Percentiles rank a stretch among this genome's conserved stretches.
Evolutionary conservation across 805 yeast species (phyloP).

Genomic region (Candida silvicultrix): DNA sequence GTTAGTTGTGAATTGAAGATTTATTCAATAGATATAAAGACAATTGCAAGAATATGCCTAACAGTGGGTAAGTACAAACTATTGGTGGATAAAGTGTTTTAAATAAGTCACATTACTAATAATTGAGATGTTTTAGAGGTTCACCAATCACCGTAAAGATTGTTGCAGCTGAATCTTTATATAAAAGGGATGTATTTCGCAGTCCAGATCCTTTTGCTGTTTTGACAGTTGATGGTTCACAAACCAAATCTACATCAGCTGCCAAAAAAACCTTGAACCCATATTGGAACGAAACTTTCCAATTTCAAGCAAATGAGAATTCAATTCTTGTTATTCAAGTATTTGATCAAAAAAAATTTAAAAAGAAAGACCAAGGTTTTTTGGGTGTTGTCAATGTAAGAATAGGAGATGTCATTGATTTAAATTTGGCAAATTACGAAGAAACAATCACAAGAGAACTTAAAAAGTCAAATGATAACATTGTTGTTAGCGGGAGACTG

Average conservation of each 20-base stretch:
- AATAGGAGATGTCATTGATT: slow-evolving; percentile 82
- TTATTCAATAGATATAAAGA: too few relatives aligned
- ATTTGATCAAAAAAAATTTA: slow-evolving; percentile 95
- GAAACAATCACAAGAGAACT: slow-evolving; percentile 92
- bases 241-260: slow-evolving; percentile 90
- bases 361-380: slow-evolving; percentile 97
- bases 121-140: slow-evolving; percentile 6
- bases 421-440: slow-evolving; percentile 40
- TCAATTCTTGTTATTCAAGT: slow-evolving; percentile 89
- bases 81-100: too few relatives aligned
- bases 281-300: slow-evolving; percentile 93
- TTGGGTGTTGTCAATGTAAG: slow-evolving; percentile 92
- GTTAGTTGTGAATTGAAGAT: background rate
- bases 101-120: slow-evolving; percentile 9
- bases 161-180: slow-evolving; percentile 93
- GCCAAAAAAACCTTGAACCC: slow-evolving; percentile 94
- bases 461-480: slow-evolving; percentile 84
- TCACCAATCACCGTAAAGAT: slow-evolving; percentile 46
- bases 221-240: slow-evolving; percentile 94
- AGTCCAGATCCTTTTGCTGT: slow-evolving; percentile 99
- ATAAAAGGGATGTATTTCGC: slow-evolving; percentile 90
- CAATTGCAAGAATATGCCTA: background rate
- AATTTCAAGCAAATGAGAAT: slow-evolving; percentile 69
- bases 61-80: background rate
- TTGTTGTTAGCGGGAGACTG: slow-evolving; percentile 90